Base-by-base conservation (phyloP, 257 asterid species). In the Jaltomata sinuosa region DNA sequence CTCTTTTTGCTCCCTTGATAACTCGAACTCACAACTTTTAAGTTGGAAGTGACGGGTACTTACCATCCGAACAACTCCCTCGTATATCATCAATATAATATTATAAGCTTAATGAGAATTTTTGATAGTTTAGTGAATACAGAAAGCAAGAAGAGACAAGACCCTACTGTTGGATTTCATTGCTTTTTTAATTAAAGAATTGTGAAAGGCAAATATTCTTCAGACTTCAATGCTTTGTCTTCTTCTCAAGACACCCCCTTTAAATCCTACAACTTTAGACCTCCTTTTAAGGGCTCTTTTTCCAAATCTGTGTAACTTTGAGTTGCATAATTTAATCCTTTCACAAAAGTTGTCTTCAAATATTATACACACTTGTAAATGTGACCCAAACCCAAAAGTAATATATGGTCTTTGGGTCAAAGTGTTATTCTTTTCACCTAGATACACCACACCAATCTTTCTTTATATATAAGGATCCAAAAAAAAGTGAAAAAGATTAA, bases 261-360 rank as follows among this genome's bases (percentile, higher is more conserved):
- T 89, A 86, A 87, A 81, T 80, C 90, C 89, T 84, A 81, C 90
- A 86, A 90, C 96, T 91, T 92, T 90, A 88, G 90, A 90, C 62
- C 94, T 87, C 86, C 95, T 91, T 94, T 94, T 89, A 82, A 88
- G 96, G 94, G 91, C 87, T 89, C 52, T 34, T 36, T 89, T 87
- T 87, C 91, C 90, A 82, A 83, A 87, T 83, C 61, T 85, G 84
- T 87, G 87, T 85, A 79, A 90, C 93, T 93, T 91, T 93, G 76
- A 65, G 57, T 21, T 80, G 78, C 52, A 57, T 83, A 52, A 78
- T 82, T 78, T 71, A 83, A 21, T 79, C 85, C 81, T 40, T 42
- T 81, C 29, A 57, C 8, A 65, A 61, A 81, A 65, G 76, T 42
- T 81, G 84, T 81, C 78, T 81, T 81, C 84, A 62, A 38, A 62